A percentile compares a stretch with the other conserved stretches of the same genome.
These are phyloP conservation scores for Lecanicillium sp. DNA, from an alignment of 2,329 filamentous ascomycete species.

Conservation along the genomic window DNA sequence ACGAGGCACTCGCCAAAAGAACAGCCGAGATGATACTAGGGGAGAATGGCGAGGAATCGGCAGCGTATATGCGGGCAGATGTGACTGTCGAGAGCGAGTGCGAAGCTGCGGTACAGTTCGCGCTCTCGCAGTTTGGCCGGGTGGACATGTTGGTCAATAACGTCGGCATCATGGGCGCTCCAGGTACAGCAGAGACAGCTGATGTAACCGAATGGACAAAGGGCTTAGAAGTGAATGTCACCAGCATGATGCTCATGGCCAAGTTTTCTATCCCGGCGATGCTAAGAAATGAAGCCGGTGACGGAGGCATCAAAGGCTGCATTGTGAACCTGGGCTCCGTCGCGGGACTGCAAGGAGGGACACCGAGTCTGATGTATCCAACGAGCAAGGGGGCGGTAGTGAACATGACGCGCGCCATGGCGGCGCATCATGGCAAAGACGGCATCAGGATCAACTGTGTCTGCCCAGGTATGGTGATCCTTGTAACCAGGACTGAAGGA, in stretches of 20 bases:
- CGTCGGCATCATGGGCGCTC: constrained; percentile 46
- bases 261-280: constrained; percentile 56
- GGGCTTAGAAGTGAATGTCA: constrained; percentile 54
- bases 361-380: constrained; percentile 36
- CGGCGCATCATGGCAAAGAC: constrained; percentile 36
- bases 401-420: constrained; percentile 45
- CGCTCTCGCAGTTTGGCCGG: constrained; percentile 42
- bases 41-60: constrained; percentile 27
- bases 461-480: constrained; percentile 27
- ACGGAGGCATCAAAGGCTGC: constrained; percentile 34
- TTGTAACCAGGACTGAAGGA: too few species aligned
- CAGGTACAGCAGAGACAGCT: constrained; percentile 52
- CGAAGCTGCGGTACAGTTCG: constrained; percentile 28
- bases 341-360: constrained; percentile 43
- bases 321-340: constrained; percentile 59
- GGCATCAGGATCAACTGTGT: constrained; percentile 43
- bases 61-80: constrained; percentile 39
- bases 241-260: constrained; percentile 57
- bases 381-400: constrained; percentile 41
- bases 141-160: constrained; percentile 26
- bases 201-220: constrained; percentile 51
- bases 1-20: constrained; percentile 37
- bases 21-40: constrained; percentile 45
- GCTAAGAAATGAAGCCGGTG: constrained; percentile 35
- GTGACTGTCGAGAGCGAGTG: constrained; percentile 49